Percentiles rank a stretch among this genome's conserved stretches.
phyloP scores from a whole-genome alignment of 2,329 filamentous ascomycete genomes.

The Epichloe hybrida region DNA sequence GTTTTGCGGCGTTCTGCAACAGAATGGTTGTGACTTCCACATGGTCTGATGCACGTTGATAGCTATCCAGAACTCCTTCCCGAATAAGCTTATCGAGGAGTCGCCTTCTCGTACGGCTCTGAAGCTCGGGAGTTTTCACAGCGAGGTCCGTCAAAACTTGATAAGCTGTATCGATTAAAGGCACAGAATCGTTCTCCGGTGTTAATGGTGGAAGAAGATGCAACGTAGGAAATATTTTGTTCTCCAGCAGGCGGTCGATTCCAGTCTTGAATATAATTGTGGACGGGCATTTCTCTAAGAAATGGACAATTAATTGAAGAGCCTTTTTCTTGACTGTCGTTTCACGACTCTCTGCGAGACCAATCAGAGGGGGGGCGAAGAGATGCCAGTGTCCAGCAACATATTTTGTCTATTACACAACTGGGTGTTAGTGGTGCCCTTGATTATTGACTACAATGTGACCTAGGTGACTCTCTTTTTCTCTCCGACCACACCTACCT shows the following conservation, averaged over 20 bases:
- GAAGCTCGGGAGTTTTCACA: constrained; percentile 12
- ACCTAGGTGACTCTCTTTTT: not conserved
- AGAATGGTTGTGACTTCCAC: constrained; percentile 43
- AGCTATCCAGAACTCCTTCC: constrained; percentile 40
- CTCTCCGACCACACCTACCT: constrained; percentile 1
- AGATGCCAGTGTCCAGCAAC: constrained; percentile 45
- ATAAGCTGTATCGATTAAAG: constrained; percentile 52
- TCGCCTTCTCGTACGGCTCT: constrained; percentile 15
- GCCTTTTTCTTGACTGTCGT: constrained; percentile 39
- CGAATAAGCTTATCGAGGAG: constrained; percentile 42
- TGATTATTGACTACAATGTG: not conserved
- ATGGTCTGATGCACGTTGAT: constrained; percentile 46
- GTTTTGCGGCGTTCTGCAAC: constrained; percentile 30
- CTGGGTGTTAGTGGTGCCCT: not conserved
- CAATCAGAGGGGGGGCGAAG: constrained; percentile 56
- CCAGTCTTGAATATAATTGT: constrained; percentile 47
- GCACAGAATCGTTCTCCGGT: constrained; percentile 53
- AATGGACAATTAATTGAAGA: constrained; percentile 36
- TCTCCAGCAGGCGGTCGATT: constrained; percentile 53
- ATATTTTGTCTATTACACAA: constrained; percentile 1
- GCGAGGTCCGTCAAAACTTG: constrained; percentile 49
- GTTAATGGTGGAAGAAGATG: constrained; percentile 66
- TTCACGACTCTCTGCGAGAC: constrained; percentile 51
- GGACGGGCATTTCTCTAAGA: constrained; percentile 42
- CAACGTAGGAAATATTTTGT: constrained; percentile 58